A percentile compares a stretch with the other conserved stretches of the same genome.
Evolutionary conservation across 495 filamentous ascomycete genomes (phyloP).

Genomic region (Lasiosphaeriaceae sp.): DNA sequence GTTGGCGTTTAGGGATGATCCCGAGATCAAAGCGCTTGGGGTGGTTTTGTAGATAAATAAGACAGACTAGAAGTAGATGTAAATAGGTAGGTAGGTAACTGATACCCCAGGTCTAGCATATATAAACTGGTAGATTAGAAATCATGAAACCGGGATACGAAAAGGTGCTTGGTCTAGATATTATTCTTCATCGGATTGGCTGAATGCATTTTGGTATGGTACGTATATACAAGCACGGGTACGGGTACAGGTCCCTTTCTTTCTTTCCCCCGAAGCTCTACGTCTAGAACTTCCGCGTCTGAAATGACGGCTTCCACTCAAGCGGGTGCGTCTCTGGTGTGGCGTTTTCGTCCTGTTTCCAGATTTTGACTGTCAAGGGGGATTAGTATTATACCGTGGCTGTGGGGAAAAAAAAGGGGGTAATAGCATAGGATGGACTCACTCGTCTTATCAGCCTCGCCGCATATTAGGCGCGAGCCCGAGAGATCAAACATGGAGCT

Average conservation of each 20-base stretch:
- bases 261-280: neutral
- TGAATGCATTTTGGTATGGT: neutral
- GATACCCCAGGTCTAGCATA: no score
- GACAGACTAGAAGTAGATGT: no score
- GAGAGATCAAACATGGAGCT: constrained; percentile 86
- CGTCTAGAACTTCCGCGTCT: constrained; percentile 39
- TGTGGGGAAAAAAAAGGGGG: neutral
- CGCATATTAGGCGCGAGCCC: constrained; percentile 83
- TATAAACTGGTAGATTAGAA: no score
- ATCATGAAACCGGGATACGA: no score
- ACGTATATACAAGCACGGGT: no score
- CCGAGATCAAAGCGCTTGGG: constrained; percentile 72
- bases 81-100: no score
- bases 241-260: no score
- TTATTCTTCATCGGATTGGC: neutral
- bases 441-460: constrained; percentile 95
- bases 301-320: constrained; percentile 86
- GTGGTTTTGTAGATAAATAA: constrained; percentile 33
- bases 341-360: constrained; percentile 85
- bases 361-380: constrained; percentile 70
- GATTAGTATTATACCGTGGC: constrained; percentile 19
- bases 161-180: neutral
- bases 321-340: constrained; percentile 89
- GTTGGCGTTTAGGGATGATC: constrained; percentile 82
- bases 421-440: constrained; percentile 21